Conservation (phyloP, 2,329 filamentous ascomycete species). For the Curvularia spicifera region DNA sequence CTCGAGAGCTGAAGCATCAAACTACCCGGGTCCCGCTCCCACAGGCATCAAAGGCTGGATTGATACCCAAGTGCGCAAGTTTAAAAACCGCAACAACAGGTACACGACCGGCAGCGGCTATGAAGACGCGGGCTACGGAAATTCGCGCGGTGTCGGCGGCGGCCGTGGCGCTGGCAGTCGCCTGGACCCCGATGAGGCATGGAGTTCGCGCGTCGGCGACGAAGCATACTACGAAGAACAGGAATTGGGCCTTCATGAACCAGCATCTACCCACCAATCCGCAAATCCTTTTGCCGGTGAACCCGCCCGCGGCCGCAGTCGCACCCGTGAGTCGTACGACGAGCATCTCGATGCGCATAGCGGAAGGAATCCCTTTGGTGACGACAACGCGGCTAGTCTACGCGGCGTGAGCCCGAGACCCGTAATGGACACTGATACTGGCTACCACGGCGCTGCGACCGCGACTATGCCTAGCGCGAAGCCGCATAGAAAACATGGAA, state of each 20-base stretch:
- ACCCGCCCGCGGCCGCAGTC: slow-evolving; percentile 53
- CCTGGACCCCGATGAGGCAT: slow-evolving; percentile 83
- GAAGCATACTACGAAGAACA: slow-evolving; percentile 82
- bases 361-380: slow-evolving; percentile 44
- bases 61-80: slow-evolving; percentile 66
- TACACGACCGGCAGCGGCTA: slow-evolving; percentile 74
- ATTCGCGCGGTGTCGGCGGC: slow-evolving; percentile 19
- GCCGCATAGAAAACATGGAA: slow-evolving; percentile 38
- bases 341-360: slow-evolving; percentile 42
- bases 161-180: slow-evolving; percentile 60
- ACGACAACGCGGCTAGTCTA: slow-evolving; percentile 57
- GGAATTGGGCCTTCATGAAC: slow-evolving; percentile 66
- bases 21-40: slow-evolving; percentile 60
- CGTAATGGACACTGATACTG: slow-evolving; percentile 56
- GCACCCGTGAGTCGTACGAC: slow-evolving; percentile 55
- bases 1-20: slow-evolving; percentile 40
- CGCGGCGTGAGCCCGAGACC: slow-evolving; percentile 78
- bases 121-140: slow-evolving; percentile 65
- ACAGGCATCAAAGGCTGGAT: slow-evolving; percentile 76
- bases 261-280: slow-evolving; percentile 47
- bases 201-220: slow-evolving; percentile 79
- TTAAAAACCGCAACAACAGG: slow-evolving; percentile 71
- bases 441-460: slow-evolving; percentile 47
- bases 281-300: slow-evolving; percentile 44
- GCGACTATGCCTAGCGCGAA: slow-evolving; percentile 51